A percentile compares a stretch with the other conserved stretches of the same genome.
phyloP scores from a whole-genome alignment of 208 protist species.

The Porcisia deanei region DNA sequence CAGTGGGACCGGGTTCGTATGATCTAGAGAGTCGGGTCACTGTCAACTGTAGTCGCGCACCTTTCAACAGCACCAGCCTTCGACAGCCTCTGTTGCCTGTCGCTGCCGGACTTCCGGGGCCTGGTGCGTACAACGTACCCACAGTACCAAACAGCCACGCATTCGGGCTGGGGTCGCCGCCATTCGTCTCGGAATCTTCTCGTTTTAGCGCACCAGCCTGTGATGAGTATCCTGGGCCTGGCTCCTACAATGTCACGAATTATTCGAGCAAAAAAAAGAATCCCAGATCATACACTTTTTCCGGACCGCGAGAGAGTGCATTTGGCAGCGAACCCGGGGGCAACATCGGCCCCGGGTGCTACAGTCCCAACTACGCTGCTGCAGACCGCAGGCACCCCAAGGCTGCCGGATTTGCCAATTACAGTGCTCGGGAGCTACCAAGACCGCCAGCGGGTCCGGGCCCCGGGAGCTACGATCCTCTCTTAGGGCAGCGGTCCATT shows the following conservation, averaged over 20 bases:
- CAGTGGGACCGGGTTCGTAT: slow-evolving; percentile 78
- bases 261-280: slow-evolving; percentile 34
- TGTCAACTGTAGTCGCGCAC: slow-evolving; percentile 51
- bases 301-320: slow-evolving; percentile 9
- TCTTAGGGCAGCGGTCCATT: slow-evolving; percentile 19
- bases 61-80: slow-evolving; percentile 71
- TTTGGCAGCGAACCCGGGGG: background rate
- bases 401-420: slow-evolving; percentile 56
- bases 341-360: slow-evolving; percentile 46
- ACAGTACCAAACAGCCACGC: background rate
- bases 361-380: slow-evolving; percentile 55
- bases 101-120: slow-evolving; percentile 56
- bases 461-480: slow-evolving; percentile 71
- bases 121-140: slow-evolving; percentile 54
- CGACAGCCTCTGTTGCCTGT: slow-evolving; percentile 35
- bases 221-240: slow-evolving; percentile 63
- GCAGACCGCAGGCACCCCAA: slow-evolving; percentile 42
- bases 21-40: slow-evolving; percentile 35
- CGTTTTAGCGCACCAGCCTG: slow-evolving; percentile 44
- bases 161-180: slow-evolving; percentile 41
- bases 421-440: slow-evolving; percentile 43
- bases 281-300: slow-evolving; percentile 37
- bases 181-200: slow-evolving; percentile 65
- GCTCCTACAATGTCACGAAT: slow-evolving; percentile 47
- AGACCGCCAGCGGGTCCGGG: slow-evolving; percentile 47